Evolutionary conservation across 306 rosid species (phyloP).

Genomic region (Glycine latifolia): DNA sequence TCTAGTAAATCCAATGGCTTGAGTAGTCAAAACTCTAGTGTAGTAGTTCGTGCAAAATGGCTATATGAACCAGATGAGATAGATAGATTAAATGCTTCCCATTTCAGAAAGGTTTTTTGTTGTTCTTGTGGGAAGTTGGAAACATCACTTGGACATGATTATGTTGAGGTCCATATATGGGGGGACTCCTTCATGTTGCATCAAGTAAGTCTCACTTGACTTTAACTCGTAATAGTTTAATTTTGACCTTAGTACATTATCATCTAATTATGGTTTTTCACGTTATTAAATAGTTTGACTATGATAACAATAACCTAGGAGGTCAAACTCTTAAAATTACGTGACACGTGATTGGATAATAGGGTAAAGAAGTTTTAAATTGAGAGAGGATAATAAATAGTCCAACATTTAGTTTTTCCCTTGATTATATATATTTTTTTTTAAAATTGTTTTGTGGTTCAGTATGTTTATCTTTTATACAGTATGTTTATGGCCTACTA

Average conservation of each 20-base stretch:
- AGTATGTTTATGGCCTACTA: not conserved
- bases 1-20: slow-evolving; percentile 40
- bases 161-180: slow-evolving; percentile 77
- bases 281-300: not conserved
- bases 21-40: slow-evolving; percentile 48
- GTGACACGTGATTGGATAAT: not conserved
- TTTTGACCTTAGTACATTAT: not conserved
- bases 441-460: no score
- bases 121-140: slow-evolving; percentile 83
- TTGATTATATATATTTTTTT: no score
- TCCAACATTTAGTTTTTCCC: no score
- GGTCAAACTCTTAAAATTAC: not conserved
- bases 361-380: no score
- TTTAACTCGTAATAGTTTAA: not conserved
- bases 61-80: slow-evolving; percentile 77
- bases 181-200: slow-evolving; percentile 98
- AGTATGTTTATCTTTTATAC: not conserved
- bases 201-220: slow-evolving; percentile 69
- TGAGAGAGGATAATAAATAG: no score
- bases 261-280: not conserved
- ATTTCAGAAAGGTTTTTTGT: slow-evolving; percentile 72
- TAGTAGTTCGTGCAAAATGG: slow-evolving; percentile 74
- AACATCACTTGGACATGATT: slow-evolving; percentile 62
- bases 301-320: not conserved
- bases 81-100: slow-evolving; percentile 79